phyloP scores from a whole-genome alignment of 176 grass and related monocot genomes.

The Zea luxurians region DNA sequence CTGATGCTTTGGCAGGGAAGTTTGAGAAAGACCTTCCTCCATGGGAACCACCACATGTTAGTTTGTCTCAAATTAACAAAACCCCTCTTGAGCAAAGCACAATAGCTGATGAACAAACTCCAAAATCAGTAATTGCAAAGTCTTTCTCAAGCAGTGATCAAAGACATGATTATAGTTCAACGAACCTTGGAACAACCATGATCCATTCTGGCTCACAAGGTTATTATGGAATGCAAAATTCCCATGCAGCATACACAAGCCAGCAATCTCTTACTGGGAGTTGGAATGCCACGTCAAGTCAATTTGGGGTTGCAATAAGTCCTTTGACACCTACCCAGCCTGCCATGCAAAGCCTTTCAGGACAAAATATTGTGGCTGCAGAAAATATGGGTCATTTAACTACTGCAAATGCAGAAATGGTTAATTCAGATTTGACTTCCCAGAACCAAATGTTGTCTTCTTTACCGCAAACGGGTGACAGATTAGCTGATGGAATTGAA shows the following conservation, averaged over 20 bases:
- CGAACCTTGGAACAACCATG: slow-evolving; percentile 40
- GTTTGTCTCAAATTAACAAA: slow-evolving; percentile 42
- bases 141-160: slow-evolving; percentile 39
- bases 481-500: slow-evolving; percentile 31
- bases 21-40: slow-evolving; percentile 81
- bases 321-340: slow-evolving; percentile 37
- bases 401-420: slow-evolving; percentile 29
- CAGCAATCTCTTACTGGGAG: slow-evolving; percentile 51
- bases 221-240: slow-evolving; percentile 50
- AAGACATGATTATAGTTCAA: slow-evolving; percentile 32
- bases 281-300: slow-evolving; percentile 44
- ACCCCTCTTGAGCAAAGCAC: slow-evolving; percentile 28
- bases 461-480: slow-evolving; percentile 36
- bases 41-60: slow-evolving; percentile 52
- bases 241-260: slow-evolving; percentile 40
- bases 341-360: slow-evolving; percentile 34
- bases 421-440: slow-evolving; percentile 26
- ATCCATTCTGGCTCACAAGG: slow-evolving; percentile 44
- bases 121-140: slow-evolving; percentile 42
- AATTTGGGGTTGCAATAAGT: slow-evolving; percentile 46
- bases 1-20: slow-evolving; percentile 83
- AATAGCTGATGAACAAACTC: slow-evolving; percentile 36
- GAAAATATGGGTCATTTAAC: slow-evolving; percentile 44
- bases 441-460: slow-evolving; percentile 29
- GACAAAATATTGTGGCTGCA: slow-evolving; percentile 37